Evolutionary conservation across 805 yeast genomes (phyloP).

Genomic region (Cyberlindnera euphorbiae): DNA sequence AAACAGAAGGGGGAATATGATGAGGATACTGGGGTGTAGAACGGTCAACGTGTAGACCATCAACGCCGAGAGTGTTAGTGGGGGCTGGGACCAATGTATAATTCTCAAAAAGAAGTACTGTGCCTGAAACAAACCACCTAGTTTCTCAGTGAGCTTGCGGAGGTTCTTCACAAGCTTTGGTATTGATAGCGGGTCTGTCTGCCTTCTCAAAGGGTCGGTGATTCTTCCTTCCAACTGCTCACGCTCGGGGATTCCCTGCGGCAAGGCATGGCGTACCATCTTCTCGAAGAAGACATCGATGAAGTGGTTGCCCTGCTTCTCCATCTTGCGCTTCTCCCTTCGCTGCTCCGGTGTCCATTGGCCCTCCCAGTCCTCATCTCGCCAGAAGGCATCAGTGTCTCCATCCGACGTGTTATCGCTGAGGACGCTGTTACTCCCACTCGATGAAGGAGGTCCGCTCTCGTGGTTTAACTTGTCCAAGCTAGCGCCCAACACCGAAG

Average conservation of each 20-base stretch:
- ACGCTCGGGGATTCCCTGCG: slow-evolving; percentile 44
- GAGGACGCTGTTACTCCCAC: not conserved
- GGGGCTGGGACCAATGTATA: slow-evolving; percentile 71
- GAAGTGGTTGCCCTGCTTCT: slow-evolving; percentile 39
- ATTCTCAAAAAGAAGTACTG: slow-evolving; percentile 60
- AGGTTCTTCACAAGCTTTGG: slow-evolving; percentile 52
- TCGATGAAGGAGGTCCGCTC: not conserved
- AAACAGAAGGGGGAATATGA: slow-evolving; percentile 57
- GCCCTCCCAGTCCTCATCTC: slow-evolving; percentile 12
- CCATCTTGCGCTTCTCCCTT: slow-evolving; percentile 8
- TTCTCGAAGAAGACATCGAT: slow-evolving; percentile 54
- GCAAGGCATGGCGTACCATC: slow-evolving; percentile 45
- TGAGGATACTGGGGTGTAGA: slow-evolving; percentile 62
- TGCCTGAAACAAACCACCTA: slow-evolving; percentile 51
- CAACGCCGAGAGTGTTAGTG: slow-evolving; percentile 58
- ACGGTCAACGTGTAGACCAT: slow-evolving; percentile 63
- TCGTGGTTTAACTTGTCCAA: slow-evolving; percentile 31
- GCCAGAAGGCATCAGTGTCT: slow-evolving; percentile 24
- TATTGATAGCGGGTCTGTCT: slow-evolving; percentile 53
- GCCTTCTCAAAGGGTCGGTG: slow-evolving; percentile 39
- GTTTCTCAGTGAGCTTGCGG: slow-evolving; percentile 47
- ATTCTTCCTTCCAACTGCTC: slow-evolving; percentile 38
- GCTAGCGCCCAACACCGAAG: slow-evolving; percentile 40
- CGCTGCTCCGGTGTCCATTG: slow-evolving; percentile 6
- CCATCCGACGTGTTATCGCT: slow-evolving; percentile 18